These are phyloP conservation scores for Ampelomyces quisqualis DNA, from an alignment of 2,329 filamentous ascomycete genomes.

Conservation along the genomic window DNA sequence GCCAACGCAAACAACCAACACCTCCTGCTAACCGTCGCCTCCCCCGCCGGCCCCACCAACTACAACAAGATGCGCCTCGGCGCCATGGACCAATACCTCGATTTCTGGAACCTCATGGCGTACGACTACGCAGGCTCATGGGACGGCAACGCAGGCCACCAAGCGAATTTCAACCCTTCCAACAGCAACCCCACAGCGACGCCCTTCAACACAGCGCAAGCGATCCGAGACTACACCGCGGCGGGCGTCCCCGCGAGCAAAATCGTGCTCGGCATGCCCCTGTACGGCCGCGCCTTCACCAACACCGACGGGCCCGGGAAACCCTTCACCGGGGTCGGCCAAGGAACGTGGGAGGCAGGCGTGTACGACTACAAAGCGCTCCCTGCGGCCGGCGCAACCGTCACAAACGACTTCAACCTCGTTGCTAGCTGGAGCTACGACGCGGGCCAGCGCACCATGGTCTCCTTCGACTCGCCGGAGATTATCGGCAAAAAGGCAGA, in stretches of 20 bases:
- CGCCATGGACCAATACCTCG: constrained; percentile 51
- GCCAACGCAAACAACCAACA: constrained; percentile 44
- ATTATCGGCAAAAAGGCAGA: constrained; percentile 32
- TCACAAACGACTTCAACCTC: constrained; percentile 23
- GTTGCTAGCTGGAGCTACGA: constrained; percentile 40
- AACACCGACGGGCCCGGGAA: constrained; percentile 40
- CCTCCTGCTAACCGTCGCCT: constrained; percentile 51
- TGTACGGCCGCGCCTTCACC: constrained; percentile 41
- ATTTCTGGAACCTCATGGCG: constrained; percentile 70
- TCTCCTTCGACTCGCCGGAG: constrained; percentile 40
- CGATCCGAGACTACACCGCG: constrained; percentile 34
- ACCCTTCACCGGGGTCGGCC: constrained; percentile 33
- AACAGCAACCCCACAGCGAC: constrained; percentile 31
- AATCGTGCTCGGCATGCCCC: constrained; percentile 42
- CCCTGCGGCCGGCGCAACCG: constrained; percentile 26
- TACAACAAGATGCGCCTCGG: constrained; percentile 48
- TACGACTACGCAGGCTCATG: constrained; percentile 66
- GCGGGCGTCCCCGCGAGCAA: constrained; percentile 37
- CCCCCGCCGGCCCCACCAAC: constrained; percentile 47
- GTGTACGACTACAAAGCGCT: constrained; percentile 43
- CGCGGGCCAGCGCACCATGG: constrained; percentile 21
- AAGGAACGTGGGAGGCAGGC: constrained; percentile 39
- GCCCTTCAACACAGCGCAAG: constrained; percentile 38
- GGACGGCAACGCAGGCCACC: constrained; percentile 37
- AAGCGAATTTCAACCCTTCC: constrained; percentile 36